Conservation (phyloP, 257 asterid genomes). For the Petunia secreta region DNA sequence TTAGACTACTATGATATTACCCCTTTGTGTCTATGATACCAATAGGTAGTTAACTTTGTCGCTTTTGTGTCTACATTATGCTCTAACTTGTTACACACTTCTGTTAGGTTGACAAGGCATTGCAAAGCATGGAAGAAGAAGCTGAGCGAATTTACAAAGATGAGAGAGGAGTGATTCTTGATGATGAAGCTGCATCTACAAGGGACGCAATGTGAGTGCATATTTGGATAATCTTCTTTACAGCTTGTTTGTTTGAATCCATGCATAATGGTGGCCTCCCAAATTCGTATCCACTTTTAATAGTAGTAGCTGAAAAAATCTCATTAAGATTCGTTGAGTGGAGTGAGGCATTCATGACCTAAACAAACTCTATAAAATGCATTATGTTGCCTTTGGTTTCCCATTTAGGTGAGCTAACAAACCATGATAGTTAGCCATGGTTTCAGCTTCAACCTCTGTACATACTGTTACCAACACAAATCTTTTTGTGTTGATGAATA, state of each 20-base stretch:
- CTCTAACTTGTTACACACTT: conserved; percentile 16
- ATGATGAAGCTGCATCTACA: conserved; percentile 91
- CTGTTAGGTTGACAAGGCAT: conserved; percentile 83
- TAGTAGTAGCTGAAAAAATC: conserved; percentile 14
- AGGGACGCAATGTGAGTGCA: conserved; percentile 88
- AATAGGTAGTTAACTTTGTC: conserved; percentile 9
- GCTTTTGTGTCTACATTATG: neutral
- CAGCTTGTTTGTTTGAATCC: neutral
- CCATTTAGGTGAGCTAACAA: too few relatives aligned
- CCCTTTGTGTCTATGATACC: neutral
- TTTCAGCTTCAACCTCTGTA: too few relatives aligned
- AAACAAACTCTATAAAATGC: neutral
- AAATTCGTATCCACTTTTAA: neutral
- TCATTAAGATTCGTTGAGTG: neutral
- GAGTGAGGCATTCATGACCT: conserved; percentile 1
- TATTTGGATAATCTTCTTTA: conserved; percentile 11
- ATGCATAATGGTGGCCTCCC: neutral
- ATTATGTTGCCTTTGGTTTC: conserved; percentile 9
- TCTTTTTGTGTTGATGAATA: too few relatives aligned
- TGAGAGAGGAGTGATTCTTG: conserved; percentile 80
- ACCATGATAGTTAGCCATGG: too few relatives aligned
- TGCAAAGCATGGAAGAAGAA: conserved; percentile 92
- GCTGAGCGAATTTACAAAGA: conserved; percentile 85
- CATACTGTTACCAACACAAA: too few relatives aligned
- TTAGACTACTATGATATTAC: neutral